phyloP scores from a whole-genome alignment of 2,329 filamentous ascomycete genomes.

The Neoscytalidium dimidiatum region DNA sequence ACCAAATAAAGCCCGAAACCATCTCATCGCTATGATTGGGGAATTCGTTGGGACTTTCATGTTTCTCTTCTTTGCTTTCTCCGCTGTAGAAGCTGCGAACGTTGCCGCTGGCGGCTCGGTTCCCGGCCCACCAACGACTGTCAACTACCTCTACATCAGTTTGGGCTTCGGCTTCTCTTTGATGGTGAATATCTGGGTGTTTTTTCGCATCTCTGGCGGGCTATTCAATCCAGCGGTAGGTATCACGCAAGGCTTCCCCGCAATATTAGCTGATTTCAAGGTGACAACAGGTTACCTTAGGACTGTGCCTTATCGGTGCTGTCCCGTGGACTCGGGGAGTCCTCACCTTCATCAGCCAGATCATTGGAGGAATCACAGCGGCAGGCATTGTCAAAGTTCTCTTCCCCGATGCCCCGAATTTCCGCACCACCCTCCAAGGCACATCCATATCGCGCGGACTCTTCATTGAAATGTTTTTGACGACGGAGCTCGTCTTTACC shows the following conservation, averaged over 20 bases:
- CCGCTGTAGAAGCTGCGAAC: constrained; percentile 45
- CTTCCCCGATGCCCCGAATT: constrained; percentile 31
- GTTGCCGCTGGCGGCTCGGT: constrained; percentile 34
- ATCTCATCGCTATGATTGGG: constrained; percentile 49
- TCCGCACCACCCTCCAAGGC: constrained; percentile 35
- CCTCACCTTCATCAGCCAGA: constrained; percentile 38
- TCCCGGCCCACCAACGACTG: constrained; percentile 34
- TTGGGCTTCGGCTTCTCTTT: constrained; percentile 41
- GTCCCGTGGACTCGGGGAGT: constrained; percentile 29
- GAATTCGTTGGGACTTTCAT: constrained; percentile 44
- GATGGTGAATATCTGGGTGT: constrained; percentile 44
- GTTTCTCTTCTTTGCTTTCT: constrained; percentile 44
- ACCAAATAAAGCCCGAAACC: constrained; percentile 44
- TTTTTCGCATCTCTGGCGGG: constrained; percentile 41
- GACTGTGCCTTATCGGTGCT: constrained; percentile 37
- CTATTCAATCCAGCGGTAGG: constrained; percentile 44
- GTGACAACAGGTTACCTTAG: constrained; percentile 39
- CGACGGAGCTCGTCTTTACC: constrained; percentile 41
- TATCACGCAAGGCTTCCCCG: constrained; percentile 34
- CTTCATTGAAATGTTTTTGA: constrained; percentile 44
- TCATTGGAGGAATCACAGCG: constrained; percentile 21
- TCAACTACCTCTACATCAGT: constrained; percentile 41
- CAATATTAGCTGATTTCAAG: constrained; percentile 31
- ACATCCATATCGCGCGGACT: constrained; percentile 35
- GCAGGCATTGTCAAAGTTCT: constrained; percentile 33